Evolutionary conservation across 495 filamentous ascomycete species (phyloP).

Genomic region (Penicillium waksmanii): DNA sequence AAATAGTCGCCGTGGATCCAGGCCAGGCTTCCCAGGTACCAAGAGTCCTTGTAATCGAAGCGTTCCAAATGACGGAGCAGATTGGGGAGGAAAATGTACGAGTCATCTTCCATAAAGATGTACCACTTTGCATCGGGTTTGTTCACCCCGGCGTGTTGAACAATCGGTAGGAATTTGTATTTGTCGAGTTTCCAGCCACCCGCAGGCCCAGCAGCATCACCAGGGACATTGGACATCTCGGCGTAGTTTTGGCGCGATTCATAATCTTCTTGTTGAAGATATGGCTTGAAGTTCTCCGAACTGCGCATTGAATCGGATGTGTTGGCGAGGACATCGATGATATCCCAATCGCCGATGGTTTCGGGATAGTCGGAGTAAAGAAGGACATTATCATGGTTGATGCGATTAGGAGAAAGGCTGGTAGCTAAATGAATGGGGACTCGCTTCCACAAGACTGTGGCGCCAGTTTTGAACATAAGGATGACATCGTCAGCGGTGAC

Average conservation of each 20-base stretch:
- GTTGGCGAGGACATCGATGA: conserved; percentile 41
- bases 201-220: conserved; percentile 22
- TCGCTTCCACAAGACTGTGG: conserved; percentile 38
- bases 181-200: conserved; percentile 52
- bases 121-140: conserved; percentile 60
- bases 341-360: conserved; percentile 34
- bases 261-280: conserved; percentile 28
- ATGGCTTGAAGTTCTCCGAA: conserved; percentile 22
- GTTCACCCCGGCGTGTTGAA: conserved; percentile 41
- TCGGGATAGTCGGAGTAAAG: conserved; percentile 43
- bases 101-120: conserved; percentile 64
- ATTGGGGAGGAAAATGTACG: conserved; percentile 61
- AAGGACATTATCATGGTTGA: conserved; percentile 29
- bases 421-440: conserved; percentile 38
- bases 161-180: conserved; percentile 53
- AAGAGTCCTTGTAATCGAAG: conserved; percentile 46
- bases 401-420: conserved; percentile 27
- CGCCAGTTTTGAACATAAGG: conserved; percentile 45
- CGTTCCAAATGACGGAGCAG: conserved; percentile 51
- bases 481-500: conserved; percentile 45
- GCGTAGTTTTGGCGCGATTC: conserved; percentile 28
- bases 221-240: conserved; percentile 25
- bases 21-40: conserved; percentile 57
- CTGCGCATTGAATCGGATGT: conserved; percentile 23
- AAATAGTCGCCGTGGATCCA: conserved; percentile 49